Evolutionary conservation across 441 rosid species (phyloP).

Genomic region (Hura crepitans): DNA sequence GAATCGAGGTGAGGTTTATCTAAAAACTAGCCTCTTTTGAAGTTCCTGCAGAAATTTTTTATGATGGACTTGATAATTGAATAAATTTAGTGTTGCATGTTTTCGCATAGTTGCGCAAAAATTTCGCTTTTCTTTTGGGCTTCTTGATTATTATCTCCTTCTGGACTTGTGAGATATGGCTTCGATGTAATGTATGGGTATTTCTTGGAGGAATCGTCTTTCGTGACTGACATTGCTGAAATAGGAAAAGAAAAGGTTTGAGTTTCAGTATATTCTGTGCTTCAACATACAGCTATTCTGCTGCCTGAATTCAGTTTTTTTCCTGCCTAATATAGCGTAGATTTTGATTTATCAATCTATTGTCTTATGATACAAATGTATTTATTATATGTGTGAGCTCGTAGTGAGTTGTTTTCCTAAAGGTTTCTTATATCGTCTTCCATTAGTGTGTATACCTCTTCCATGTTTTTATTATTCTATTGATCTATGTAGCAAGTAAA

Average conservation of each 20-base stretch:
- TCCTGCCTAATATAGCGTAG: too few relatives aligned
- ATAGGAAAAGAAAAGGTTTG: background rate
- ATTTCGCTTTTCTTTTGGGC: too few relatives aligned
- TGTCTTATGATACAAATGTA: background rate
- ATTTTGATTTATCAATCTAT: background rate
- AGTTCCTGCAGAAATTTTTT: background rate
- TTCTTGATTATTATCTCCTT: background rate
- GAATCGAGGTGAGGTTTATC: background rate
- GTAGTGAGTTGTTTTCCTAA: background rate
- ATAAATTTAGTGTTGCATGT: background rate
- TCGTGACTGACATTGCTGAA: background rate
- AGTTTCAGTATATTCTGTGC: background rate
- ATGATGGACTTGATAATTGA: background rate
- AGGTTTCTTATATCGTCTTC: background rate
- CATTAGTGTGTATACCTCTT: background rate
- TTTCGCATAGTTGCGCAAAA: too few relatives aligned
- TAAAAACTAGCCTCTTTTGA: background rate
- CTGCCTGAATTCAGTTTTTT: background rate
- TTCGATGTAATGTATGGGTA: background rate
- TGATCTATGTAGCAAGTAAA: constrained; percentile 11
- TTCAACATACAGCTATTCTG: too few relatives aligned
- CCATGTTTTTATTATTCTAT: constrained; percentile 24
- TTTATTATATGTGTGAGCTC: background rate
- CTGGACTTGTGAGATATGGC: background rate
- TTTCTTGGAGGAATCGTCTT: background rate